A percentile compares a stretch with the other conserved stretches of the same genome.
Conservation (phyloP, 2,329 filamentous ascomycete species). For the Penicillium sp. region DNA sequence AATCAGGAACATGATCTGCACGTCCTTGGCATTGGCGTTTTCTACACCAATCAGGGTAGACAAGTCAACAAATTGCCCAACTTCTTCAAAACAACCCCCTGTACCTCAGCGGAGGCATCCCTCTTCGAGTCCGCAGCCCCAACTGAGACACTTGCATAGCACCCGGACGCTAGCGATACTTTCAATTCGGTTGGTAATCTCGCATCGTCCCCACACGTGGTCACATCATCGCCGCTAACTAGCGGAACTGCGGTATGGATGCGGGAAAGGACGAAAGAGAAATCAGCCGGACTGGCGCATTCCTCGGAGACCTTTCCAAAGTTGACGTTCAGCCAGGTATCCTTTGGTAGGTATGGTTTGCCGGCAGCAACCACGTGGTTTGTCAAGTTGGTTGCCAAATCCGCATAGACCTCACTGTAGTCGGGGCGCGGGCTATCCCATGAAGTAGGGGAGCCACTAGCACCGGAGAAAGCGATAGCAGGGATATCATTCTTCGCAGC, state of each 20-base stretch:
- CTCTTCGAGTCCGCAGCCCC: conserved; percentile 61
- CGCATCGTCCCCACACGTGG: conserved; percentile 54
- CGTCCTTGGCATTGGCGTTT: neutral
- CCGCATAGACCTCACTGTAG: conserved; percentile 61
- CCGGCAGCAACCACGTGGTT: conserved; percentile 55
- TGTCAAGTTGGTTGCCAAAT: conserved; percentile 60
- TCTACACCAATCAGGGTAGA: conserved; percentile 34
- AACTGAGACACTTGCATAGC: conserved; percentile 63
- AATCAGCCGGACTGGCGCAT: conserved; percentile 55
- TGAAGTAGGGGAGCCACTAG: conserved; percentile 49
- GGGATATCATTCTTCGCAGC: conserved; percentile 58
- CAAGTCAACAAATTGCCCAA: conserved; percentile 51
- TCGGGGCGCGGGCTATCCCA: conserved; percentile 52
- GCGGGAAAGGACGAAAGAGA: conserved; percentile 63
- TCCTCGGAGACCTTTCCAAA: conserved; percentile 53
- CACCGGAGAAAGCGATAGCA: conserved; percentile 66
- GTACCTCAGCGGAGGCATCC: conserved; percentile 53
- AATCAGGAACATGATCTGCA: neutral
- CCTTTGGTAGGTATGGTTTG: conserved; percentile 60
- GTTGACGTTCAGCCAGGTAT: conserved; percentile 68
- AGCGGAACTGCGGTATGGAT: conserved; percentile 51
- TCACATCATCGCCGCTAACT: conserved; percentile 49
- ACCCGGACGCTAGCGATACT: conserved; percentile 53
- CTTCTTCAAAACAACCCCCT: conserved; percentile 53
- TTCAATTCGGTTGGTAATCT: conserved; percentile 59